Base-by-base conservation (phyloP, 805 yeast genomes). In the Vanderwaltozyma tropicalis region DNA sequence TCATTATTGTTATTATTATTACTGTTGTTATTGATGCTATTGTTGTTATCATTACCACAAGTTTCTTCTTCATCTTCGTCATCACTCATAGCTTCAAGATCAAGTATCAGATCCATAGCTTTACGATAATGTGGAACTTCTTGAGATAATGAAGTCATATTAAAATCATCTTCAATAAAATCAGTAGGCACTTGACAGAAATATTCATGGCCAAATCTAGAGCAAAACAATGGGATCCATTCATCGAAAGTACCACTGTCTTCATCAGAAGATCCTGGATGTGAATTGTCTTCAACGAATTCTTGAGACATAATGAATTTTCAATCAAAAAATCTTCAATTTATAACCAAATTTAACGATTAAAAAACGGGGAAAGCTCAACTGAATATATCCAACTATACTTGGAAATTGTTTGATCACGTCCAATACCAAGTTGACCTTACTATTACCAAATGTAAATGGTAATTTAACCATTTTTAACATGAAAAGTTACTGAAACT, bases 91-190 rank as follows among this genome's bases (percentile, higher is more conserved):
- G 58, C 55, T 55, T 83, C 96, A 45, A 86, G 72, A 60, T 89
- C 98, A 45, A 89, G 67, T 42, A 92, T 85, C 49, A 89, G 72
- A 61, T 89, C 96, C 44, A 89, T 64, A 1, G 97, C 95, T 54
- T 87, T 95, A 52, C 89, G 68, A 60, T 88, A 92, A 56, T 79
- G 84, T 4, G 96, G 95, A 9, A 92, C 95, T 41, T 83, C 76
- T 46, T 79, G 72, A 24, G 81, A 71, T 37, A 92, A 69, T 1
- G 97, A 96, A 1, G 97, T 88, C 52, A 92, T 69, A 57, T 92
- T 92, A 69, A 92, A 92, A 48, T 92, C 97, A 61, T 92, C 98
- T 51, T 88, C 96, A 43, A 92, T 85, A 60, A 87, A 92, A 35
- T 86, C 96, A 34, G 83, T 86, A 1, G 87, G 72, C 5, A 92